These are phyloP conservation scores for Megacollybia marginata DNA, from an alignment of 768 basidiomycete species.

Conservation along the genomic window DNA sequence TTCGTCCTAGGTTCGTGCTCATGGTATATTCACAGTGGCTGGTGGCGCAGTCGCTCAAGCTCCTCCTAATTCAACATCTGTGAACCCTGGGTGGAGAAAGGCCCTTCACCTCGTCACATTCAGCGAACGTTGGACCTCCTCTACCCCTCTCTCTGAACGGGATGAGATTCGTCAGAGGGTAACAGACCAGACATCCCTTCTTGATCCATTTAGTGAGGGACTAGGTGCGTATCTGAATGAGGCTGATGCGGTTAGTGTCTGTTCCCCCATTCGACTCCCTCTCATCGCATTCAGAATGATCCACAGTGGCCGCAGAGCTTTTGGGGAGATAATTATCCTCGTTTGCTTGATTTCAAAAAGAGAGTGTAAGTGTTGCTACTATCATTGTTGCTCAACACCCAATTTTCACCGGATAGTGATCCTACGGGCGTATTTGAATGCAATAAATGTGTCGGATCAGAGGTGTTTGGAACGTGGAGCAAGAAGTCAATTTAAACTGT, in stretches of 20 bases:
- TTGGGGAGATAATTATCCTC: constrained; percentile 7
- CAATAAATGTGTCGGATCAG: constrained; percentile 5
- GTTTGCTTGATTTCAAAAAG: constrained; percentile 4
- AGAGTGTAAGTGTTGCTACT: not conserved
- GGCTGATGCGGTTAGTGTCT: constrained; percentile 3
- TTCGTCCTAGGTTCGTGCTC: not conserved
- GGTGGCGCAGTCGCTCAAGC: constrained; percentile 4
- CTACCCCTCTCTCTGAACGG: not conserved
- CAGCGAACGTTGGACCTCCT: constrained; percentile 4
- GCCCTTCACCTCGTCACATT: constrained; percentile 4
- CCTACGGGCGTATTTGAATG: constrained; percentile 7
- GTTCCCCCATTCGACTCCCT: not conserved
- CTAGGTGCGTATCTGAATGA: constrained; percentile 6
- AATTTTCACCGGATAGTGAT: not conserved
- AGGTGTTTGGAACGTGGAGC: constrained; percentile 8
- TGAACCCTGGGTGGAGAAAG: constrained; percentile 7
- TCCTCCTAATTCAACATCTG: not conserved
- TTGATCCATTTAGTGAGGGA: constrained; percentile 5
- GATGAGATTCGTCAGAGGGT: not conserved
- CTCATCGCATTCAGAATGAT: not conserved
- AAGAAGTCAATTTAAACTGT: too few species aligned
- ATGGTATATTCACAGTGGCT: too few species aligned
- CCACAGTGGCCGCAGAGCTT: constrained; percentile 6
- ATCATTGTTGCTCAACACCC: not conserved
- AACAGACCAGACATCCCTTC: not conserved